Evolutionary conservation across 495 filamentous ascomycete genomes (phyloP), one percentile per base, ranked within the genome.

Genomic region (Usnea hakonensis): DNA sequence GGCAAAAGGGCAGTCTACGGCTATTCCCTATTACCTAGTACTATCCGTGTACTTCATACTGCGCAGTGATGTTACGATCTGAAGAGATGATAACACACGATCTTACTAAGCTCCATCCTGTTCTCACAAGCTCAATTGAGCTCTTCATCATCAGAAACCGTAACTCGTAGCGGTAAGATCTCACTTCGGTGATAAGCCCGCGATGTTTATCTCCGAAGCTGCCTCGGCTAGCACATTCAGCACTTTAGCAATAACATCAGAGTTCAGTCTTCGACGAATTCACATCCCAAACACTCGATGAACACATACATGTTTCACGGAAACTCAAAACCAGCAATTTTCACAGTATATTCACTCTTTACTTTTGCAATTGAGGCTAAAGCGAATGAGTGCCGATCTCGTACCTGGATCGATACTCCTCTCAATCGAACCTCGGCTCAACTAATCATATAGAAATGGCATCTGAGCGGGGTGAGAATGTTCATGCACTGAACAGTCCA

Each of bases 361-460:
- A 17, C 16, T 5, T 41, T 26, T 1, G 14, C 21, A 36, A 36
- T 32, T 19, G 23, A 16, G 11, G 33, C 30, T 10, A 10, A 33
- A 21, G 23, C 40, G 33, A 40, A 53, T 13, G n/a, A 5, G 33
- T 40, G 16, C 16, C 46, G 16, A 7, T 19, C 44, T 17, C 37
- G 36, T 55, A 38, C 43, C 41, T 48, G 19, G 30, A 28, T 5
- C 46, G 8, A 30, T 55, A 28, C n/a, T n/a, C 43, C 32, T 28
- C 37, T 57, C 26, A 40, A 30, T 52, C 9, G 28, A 41, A 63
- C 61, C 61, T 63, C 61, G 61, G 61, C 61, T 48, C 32, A 54
- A 10, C 59, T 41, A 48, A 40, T 58, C 26, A 0, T 32, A 26
- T 23, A 58, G 55, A 43, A 35, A 52, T 35, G 61, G 44, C 26